These are phyloP conservation scores for Osmozyma mogii DNA, from an alignment of 805 yeast genomes.

Conservation along the genomic window DNA sequence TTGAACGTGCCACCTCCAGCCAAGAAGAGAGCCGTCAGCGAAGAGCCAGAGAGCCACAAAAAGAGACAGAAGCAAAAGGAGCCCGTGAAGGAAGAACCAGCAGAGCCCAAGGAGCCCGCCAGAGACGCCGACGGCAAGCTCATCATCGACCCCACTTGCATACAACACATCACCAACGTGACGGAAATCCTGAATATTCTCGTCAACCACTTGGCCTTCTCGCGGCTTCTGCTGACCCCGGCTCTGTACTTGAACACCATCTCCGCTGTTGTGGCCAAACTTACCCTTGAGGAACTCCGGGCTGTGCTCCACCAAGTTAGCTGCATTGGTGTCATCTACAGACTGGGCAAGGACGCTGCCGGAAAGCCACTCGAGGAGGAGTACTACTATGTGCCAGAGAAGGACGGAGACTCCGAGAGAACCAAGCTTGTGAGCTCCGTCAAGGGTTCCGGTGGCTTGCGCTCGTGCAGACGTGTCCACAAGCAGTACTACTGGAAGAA, in stretches of 20 bases:
- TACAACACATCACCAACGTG: conserved; percentile 30
- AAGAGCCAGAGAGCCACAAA: conserved; percentile 20
- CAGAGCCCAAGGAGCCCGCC: conserved; percentile 1
- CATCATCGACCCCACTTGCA: conserved; percentile 16
- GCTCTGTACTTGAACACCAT: conserved; percentile 61
- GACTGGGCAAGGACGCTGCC: conserved; percentile 93
- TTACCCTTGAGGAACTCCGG: conserved; percentile 39
- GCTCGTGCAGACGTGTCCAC: conserved; percentile 89
- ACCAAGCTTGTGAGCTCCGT: conserved; percentile 61
- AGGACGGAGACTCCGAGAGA: conserved; percentile 67
- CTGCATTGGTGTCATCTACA: conserved; percentile 81
- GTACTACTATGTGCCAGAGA: conserved; percentile 81
- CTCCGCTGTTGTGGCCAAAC: conserved; percentile 42
- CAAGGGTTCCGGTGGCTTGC: conserved; percentile 72
- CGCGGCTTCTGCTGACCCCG: conserved; percentile 83
- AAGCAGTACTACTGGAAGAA: conserved; percentile 78
- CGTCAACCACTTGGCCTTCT: conserved; percentile 82
- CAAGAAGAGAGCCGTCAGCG: conserved; percentile 25
- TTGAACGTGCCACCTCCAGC: conserved; percentile 10
- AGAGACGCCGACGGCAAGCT: conserved; percentile 20
- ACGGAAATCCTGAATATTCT: conserved; percentile 56
- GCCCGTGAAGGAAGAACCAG: conserved; percentile 10
- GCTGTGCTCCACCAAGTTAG: conserved; percentile 35
- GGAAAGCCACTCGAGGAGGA: conserved; percentile 93
- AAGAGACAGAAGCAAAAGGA: conserved; percentile 9